phyloP scores from a whole-genome alignment of 2,329 filamentous ascomycete genomes.

The Lachnellula willkommii region DNA sequence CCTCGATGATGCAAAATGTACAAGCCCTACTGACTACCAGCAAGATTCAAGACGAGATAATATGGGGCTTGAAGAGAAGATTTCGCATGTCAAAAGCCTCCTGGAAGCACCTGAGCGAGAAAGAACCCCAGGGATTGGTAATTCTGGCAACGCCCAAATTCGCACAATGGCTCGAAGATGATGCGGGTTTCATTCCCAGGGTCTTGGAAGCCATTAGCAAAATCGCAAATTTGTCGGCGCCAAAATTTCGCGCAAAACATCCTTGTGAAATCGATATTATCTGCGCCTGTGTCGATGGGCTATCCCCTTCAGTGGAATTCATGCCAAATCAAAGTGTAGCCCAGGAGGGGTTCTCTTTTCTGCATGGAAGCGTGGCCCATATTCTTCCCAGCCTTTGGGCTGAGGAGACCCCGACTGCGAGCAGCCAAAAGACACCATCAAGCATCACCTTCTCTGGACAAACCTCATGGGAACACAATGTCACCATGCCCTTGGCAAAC shows the following conservation, averaged over 20 bases:
- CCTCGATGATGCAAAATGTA: background rate
- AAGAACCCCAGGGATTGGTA: conserved; percentile 20
- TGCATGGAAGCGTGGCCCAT: conserved; percentile 38
- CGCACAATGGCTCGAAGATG: conserved; percentile 27
- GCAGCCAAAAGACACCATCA: conserved; percentile 10
- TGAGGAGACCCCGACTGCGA: background rate
- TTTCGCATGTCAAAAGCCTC: background rate
- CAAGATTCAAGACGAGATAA: background rate
- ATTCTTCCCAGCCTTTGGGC: conserved; percentile 46
- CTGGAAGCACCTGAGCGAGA: background rate
- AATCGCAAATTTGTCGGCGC: background rate
- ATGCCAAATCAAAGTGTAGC: conserved; percentile 6
- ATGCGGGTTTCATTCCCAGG: conserved; percentile 24
- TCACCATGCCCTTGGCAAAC: conserved; percentile 63
- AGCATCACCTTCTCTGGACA: conserved; percentile 21
- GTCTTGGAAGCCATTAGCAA: conserved; percentile 17
- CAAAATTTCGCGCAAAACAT: background rate
- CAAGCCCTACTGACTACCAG: background rate
- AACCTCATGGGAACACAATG: background rate
- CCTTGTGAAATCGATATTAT: conserved; percentile 41
- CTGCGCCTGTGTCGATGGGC: conserved; percentile 51
- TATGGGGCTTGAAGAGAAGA: background rate
- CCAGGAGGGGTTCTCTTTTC: conserved; percentile 46
- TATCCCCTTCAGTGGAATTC: conserved; percentile 35
- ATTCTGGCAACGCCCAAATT: conserved; percentile 32